Percentiles rank a stretch among this genome's conserved stretches.
Conservation (phyloP, 2,329 filamentous ascomycete genomes). For the Cercospora zeina region DNA sequence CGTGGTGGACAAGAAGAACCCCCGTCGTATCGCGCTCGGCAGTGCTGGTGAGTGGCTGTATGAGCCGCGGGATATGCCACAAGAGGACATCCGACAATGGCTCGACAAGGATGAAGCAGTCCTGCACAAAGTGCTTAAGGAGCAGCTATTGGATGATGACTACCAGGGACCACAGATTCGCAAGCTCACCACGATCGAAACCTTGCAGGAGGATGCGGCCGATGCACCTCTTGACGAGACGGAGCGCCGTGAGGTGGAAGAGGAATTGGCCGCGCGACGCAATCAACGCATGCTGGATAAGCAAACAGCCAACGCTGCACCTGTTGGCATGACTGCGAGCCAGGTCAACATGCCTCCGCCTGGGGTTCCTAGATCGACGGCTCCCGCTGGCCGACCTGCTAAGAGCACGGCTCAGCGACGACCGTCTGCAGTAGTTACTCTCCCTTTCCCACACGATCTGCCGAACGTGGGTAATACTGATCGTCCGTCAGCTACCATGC, state of each 20-base stretch:
- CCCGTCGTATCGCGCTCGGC: constrained; percentile 64
- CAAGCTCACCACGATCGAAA: constrained; percentile 40
- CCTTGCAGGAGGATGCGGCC: constrained; percentile 37
- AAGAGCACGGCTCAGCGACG: background rate
- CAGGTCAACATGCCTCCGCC: constrained; percentile 18
- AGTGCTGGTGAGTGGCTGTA: constrained; percentile 58
- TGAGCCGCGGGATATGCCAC: constrained; percentile 54
- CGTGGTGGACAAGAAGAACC: constrained; percentile 81
- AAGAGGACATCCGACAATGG: constrained; percentile 52
- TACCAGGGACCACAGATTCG: constrained; percentile 40
- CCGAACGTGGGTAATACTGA: background rate
- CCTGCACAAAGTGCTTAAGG: constrained; percentile 62
- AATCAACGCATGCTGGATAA: constrained; percentile 53
- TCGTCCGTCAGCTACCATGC: background rate
- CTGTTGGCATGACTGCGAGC: constrained; percentile 54
- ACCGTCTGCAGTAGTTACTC: background rate
- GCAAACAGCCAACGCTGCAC: constrained; percentile 64
- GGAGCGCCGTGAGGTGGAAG: constrained; percentile 36
- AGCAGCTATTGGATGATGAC: constrained; percentile 63
- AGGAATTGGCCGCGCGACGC: constrained; percentile 49
- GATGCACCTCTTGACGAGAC: constrained; percentile 39
- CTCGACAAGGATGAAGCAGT: constrained; percentile 61
- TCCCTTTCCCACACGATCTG: constrained; percentile 9
- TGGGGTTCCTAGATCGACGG: background rate
- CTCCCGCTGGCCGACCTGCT: background rate